A percentile compares a stretch with the other conserved stretches of the same genome.
Evolutionary conservation across 805 yeast genomes (phyloP).

Genomic region (Blastobotrys americana): DNA sequence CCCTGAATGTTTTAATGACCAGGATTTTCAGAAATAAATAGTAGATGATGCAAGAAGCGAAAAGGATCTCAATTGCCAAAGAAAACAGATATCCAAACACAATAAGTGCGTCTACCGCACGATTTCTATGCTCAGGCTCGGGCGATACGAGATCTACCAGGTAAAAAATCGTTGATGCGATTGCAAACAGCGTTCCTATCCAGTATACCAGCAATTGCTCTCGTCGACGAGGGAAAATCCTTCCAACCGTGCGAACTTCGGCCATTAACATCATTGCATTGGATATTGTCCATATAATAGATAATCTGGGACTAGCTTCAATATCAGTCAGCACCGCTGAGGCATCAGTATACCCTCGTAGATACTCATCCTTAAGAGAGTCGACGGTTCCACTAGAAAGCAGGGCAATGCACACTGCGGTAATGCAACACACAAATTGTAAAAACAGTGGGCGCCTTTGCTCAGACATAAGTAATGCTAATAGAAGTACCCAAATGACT

Average conservation of each 20-base stretch:
- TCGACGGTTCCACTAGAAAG: conserved; percentile 1
- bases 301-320: background rate
- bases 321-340: conserved; percentile 6
- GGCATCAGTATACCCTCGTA: conserved; percentile 3
- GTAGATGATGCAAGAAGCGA: conserved; percentile 15
- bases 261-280: conserved; percentile 10
- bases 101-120: conserved; percentile 16
- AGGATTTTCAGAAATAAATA: conserved; percentile 4
- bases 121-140: conserved; percentile 9
- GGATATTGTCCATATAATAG: conserved; percentile 7
- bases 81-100: conserved; percentile 21
- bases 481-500: conserved; percentile 9
- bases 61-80: conserved; percentile 19
- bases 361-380: conserved; percentile 2
- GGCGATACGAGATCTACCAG: conserved; percentile 11
- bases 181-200: conserved; percentile 13
- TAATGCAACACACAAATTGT: conserved; percentile 3
- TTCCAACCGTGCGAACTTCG: conserved; percentile 15
- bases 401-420: conserved; percentile 9
- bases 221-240: conserved; percentile 16
- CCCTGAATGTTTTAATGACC: background rate
- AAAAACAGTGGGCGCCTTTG: conserved; percentile 13
- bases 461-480: conserved; percentile 9
- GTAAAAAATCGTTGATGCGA: conserved; percentile 9
- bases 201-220: conserved; percentile 15